phyloP scores from a whole-genome alignment of 2,329 filamentous ascomycete species.

The Magnaporthales sp. region DNA sequence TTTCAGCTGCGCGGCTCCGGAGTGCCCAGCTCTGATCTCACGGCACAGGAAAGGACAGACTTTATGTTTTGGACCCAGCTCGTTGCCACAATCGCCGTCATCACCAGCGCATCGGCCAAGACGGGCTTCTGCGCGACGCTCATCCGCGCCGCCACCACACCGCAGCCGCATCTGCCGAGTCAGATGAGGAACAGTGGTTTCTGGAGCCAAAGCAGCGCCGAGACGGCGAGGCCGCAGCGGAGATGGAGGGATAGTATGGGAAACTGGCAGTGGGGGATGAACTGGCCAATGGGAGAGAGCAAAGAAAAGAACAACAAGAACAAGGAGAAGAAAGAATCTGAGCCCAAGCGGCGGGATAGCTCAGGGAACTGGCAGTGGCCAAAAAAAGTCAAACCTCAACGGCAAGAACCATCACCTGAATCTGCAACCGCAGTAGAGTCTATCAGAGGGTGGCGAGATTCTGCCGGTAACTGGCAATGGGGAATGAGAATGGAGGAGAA shows the following conservation, averaged over 20 bases:
- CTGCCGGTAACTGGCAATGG: neutral
- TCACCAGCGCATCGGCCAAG: neutral
- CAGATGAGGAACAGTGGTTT: neutral
- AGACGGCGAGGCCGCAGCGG: neutral
- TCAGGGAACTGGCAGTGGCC: neutral
- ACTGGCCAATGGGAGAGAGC: neutral
- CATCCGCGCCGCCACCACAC: neutral
- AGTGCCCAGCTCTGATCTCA: neutral
- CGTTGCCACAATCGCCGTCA: constrained; percentile 1
- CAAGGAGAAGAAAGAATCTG: neutral
- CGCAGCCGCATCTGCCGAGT: neutral
- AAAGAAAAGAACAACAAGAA: neutral
- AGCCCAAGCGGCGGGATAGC: neutral
- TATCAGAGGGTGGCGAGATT: neutral
- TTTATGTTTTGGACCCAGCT: neutral
- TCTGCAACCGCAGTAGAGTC: neutral
- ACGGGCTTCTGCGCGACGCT: constrained; percentile 1
- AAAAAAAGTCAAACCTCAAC: neutral
- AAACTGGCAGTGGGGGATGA: neutral
- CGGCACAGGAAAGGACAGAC: neutral
- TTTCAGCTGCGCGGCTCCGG: neutral
- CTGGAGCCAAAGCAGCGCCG: neutral
- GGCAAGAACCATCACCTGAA: no score
- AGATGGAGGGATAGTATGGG: neutral
- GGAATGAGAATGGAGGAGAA: neutral